Evolutionary conservation across 805 yeast genomes (phyloP), one percentile per base, ranked within the genome.

Genomic region (Monosporozyma aquatica): DNA sequence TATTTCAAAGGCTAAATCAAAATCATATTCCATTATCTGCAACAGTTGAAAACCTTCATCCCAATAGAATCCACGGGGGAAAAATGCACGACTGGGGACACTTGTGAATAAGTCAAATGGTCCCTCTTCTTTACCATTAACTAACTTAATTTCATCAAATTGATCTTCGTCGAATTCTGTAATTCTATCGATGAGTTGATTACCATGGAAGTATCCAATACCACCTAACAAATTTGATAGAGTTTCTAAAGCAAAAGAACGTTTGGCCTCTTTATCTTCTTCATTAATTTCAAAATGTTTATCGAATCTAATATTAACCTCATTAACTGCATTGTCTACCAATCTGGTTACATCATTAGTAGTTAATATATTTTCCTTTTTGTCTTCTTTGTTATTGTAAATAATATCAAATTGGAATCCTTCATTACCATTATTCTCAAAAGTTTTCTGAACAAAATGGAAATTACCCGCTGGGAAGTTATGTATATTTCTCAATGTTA

Each of bases 61-160:
- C 98, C 98, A 92, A 57, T 85, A 87, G 56, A 92, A 92, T 0
- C 98, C 98, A 48, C 98, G 73, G 3, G 98, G 97, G 63, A 92
- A 92, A 56, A 85, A 86, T 0, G 95, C 86, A 41, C 98, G 72
- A 38, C 95, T 85, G 2, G 98, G 98, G 26, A 87, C 92, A 18
- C 87, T 70, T 0, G 92, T 75, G 54, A 87, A 85, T 38, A 92
- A 64, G 49, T 80, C 85, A 46, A 67, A 64, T 1, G 95, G 95
- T 0, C 89, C 92, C 54, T 85, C 95, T 11, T 68, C 62, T n/a
- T 56, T 45, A 0, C 89, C 87, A 30, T 57, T 47, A 44, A 67
- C 53, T 41, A 78, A 63, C 34, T 66, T 67, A 28, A 71, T 65
- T 13, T 71, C 71, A 11, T 74, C 78, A 56, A 80, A 82, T 5